Evolutionary conservation across 2,329 filamentous ascomycete species (phyloP).

Genomic region (Allantophomopsis cytisporea): DNA sequence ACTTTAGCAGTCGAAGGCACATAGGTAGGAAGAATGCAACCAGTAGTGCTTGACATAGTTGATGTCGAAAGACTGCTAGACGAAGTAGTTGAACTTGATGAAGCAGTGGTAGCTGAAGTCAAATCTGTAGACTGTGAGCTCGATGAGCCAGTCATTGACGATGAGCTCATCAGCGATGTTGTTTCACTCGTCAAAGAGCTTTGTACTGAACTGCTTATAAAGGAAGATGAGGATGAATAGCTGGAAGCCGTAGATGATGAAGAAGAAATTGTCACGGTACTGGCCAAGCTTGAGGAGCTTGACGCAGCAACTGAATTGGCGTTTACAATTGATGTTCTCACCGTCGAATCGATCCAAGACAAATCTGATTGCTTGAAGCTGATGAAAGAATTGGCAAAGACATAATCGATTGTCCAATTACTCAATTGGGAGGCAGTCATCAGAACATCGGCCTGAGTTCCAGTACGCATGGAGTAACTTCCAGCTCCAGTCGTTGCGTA

Average conservation of each 20-base stretch:
- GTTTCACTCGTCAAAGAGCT: neutral
- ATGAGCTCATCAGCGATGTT: neutral
- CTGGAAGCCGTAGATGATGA: slow-evolving; percentile 4
- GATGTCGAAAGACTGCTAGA: neutral
- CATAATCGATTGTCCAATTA: slow-evolving; percentile 8
- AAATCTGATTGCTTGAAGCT: slow-evolving; percentile 18
- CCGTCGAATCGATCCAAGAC: slow-evolving; percentile 22
- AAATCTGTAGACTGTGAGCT: too few relatives aligned
- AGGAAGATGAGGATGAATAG: slow-evolving; percentile 3
- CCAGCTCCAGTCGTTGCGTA: slow-evolving; percentile 22
- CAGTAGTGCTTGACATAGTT: neutral
- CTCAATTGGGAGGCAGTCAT: slow-evolving; percentile 21
- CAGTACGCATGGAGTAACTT: slow-evolving; percentile 21
- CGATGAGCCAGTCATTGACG: neutral
- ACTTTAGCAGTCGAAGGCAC: slow-evolving; percentile 4
- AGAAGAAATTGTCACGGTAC: slow-evolving; percentile 1
- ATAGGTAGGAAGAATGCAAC: neutral
- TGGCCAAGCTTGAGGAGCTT: slow-evolving; percentile 4
- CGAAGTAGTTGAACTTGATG: neutral
- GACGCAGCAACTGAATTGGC: slow-evolving; percentile 10
- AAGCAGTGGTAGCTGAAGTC: neutral
- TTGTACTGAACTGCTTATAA: slow-evolving; percentile 1
- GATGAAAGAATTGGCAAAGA: slow-evolving; percentile 21
- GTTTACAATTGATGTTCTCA: slow-evolving; percentile 18
- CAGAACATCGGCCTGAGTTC: slow-evolving; percentile 12